Evolutionary conservation across 1,139 yeast species (phyloP).

Genomic region (Protomyces pachydermus): DNA sequence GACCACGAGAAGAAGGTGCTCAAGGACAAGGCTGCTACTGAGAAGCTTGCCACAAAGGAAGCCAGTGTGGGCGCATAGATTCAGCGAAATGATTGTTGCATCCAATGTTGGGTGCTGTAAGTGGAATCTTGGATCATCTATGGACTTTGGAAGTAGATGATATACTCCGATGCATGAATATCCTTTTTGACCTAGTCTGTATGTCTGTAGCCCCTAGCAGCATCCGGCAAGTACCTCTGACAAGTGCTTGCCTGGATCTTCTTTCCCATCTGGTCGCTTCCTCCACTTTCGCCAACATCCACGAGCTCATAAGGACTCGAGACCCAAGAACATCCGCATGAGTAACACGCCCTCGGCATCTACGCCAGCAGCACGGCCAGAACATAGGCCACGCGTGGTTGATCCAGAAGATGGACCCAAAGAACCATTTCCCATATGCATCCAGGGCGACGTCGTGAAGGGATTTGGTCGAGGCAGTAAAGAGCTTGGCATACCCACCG

Average conservation of each 20-base stretch:
- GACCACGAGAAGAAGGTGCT: slow-evolving; percentile 15
- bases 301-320: background rate
- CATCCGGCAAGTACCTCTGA: too few species aligned
- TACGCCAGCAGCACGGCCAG: slow-evolving; percentile 3
- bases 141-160: too few species aligned
- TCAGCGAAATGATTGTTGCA: background rate
- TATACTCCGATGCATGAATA: too few species aligned
- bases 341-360: background rate
- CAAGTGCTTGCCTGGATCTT: too few species aligned
- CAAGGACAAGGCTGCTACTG: slow-evolving; percentile 10
- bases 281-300: too few species aligned
- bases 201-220: too few species aligned
- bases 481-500: slow-evolving; percentile 49
- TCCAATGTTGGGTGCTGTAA: background rate
- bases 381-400: slow-evolving; percentile 40
- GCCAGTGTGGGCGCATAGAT: slow-evolving; percentile 21
- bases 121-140: too few species aligned
- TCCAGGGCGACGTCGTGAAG: slow-evolving; percentile 49
- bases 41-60: slow-evolving; percentile 20
- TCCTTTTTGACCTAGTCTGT: too few species aligned
- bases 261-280: too few species aligned
- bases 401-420: slow-evolving; percentile 19
- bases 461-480: slow-evolving; percentile 96
- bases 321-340: background rate
- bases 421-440: slow-evolving; percentile 26